These are phyloP conservation scores for Annulohypoxylon truncatum DNA, from an alignment of 2,329 filamentous ascomycete genomes.

Conservation along the genomic window DNA sequence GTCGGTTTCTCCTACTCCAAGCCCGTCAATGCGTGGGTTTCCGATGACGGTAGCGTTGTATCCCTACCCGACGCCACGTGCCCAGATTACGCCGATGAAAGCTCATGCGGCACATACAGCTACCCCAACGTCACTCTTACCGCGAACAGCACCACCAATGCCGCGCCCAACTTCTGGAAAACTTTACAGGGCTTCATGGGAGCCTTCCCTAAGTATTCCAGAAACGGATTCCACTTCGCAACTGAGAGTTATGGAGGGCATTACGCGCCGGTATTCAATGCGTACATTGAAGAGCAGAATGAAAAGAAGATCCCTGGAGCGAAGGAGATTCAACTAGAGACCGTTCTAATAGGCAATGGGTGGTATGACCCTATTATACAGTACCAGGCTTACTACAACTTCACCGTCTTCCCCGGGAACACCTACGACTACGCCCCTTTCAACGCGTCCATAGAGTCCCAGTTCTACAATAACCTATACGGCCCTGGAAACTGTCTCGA, in stretches of 20 bases:
- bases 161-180: conserved; percentile 70
- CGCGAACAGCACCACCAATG: conserved; percentile 62
- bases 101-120: conserved; percentile 67
- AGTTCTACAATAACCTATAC: conserved; percentile 70
- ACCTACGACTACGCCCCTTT: conserved; percentile 66
- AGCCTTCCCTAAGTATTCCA: conserved; percentile 64
- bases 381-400: conserved; percentile 69
- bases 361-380: conserved; percentile 66
- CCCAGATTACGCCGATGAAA: conserved; percentile 59
- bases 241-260: conserved; percentile 70
- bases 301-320: conserved; percentile 56
- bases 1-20: conserved; percentile 65
- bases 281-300: conserved; percentile 61
- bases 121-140: conserved; percentile 62
- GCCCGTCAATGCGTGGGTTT: conserved; percentile 48
- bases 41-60: conserved; percentile 51
- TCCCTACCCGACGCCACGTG: conserved; percentile 59
- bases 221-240: conserved; percentile 64
- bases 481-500: conserved; percentile 71
- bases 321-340: conserved; percentile 60
- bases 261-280: conserved; percentile 66
- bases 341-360: conserved; percentile 67
- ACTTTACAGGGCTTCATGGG: conserved; percentile 72
- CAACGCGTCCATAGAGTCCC: conserved; percentile 60
- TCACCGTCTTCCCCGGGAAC: conserved; percentile 65